Evolutionary conservation across 2,329 filamentous ascomycete genomes (phyloP), one percentile per base, ranked within the genome.

Genomic region (Neophaeococcomyces aloes): DNA sequence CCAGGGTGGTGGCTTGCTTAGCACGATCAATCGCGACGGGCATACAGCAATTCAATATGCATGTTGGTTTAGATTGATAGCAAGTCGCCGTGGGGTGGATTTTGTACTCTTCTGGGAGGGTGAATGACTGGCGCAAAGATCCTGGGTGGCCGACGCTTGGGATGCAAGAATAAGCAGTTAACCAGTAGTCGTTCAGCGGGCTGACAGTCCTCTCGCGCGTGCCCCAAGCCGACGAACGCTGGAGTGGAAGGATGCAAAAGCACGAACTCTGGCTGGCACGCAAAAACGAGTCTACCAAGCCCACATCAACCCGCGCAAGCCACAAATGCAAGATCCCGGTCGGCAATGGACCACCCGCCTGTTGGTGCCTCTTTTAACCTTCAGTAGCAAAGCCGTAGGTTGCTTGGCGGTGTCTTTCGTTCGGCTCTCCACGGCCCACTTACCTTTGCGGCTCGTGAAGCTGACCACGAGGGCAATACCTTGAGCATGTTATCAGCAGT

Each of bases 1-100:
- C 39, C 6, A 27, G 25, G 27, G 31, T 35, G 19, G 39, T 42
- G 30, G 39, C 37, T 41, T 33, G 29, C 38, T 29, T 41, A 41
- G 38, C 38, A 41, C 17, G 17, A 41, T 32, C 27, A 23, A 29
- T 19, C 17, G 38, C 38, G 27, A 29, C 29, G 32, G 14, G 27
- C 29, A 5, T 29, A 2, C 32, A 17, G 38, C 13, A 29, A 19
- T 21, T 41, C 25, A 18, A 41, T 23, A 7, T 41, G 8, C 38
- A 21, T 41, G 25, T 19, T 19, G 27, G 38, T 21, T 8, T 29
- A 21, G 32, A 7, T 17, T 8, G 11, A 21, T 32, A 15, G 25
- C 14, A 25, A 4, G 13, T 27, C 23, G 23, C 23, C 5, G 23
- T 10, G 10, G 23, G 23, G 23, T 10, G 23, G 23, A 27, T 27